These are phyloP conservation scores for Amauroascus niger DNA, from an alignment of 2,329 filamentous ascomycete genomes.

Conservation along the genomic window DNA sequence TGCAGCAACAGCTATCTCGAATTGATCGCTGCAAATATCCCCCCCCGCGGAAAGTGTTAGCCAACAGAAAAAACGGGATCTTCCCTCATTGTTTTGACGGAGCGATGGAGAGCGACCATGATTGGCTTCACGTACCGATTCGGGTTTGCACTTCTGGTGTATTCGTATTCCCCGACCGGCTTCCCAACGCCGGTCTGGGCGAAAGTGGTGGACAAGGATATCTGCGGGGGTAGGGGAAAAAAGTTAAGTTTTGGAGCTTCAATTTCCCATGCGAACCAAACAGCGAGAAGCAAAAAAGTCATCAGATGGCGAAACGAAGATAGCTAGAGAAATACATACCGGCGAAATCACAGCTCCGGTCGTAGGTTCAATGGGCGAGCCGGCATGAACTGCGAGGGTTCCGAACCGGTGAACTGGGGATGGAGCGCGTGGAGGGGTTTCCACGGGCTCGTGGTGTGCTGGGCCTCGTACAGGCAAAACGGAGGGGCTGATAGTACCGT, in stretches of 20 bases:
- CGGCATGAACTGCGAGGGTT: conserved; percentile 89
- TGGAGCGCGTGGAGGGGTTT: conserved; percentile 63
- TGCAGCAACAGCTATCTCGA: conserved; percentile 81
- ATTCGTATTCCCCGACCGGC: conserved; percentile 83
- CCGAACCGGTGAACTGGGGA: conserved; percentile 75
- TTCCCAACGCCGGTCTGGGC: conserved; percentile 81
- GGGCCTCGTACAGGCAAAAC: conserved; percentile 12
- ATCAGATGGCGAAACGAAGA: neutral
- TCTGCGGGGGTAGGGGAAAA: conserved; percentile 37
- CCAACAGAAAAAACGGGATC: neutral
- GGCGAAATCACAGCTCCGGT: conserved; percentile 94
- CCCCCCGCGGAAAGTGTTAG: conserved; percentile 6
- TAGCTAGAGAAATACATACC: conserved; percentile 28
- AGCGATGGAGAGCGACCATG: neutral
- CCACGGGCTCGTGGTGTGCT: conserved; percentile 45
- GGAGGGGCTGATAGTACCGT: conserved; percentile 4
- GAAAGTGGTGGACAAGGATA: conserved; percentile 93
- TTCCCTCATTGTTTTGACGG: neutral
- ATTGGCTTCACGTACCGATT: conserved; percentile 50
- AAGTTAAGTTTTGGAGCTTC: conserved; percentile 14
- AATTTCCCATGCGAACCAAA: neutral
- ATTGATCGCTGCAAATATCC: conserved; percentile 63
- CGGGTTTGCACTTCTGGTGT: conserved; percentile 85
- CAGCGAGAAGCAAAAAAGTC: neutral
- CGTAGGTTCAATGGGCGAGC: conserved; percentile 75